phyloP scores from a whole-genome alignment of 805 yeast genomes.

The Saccharomycopsis olivae region DNA sequence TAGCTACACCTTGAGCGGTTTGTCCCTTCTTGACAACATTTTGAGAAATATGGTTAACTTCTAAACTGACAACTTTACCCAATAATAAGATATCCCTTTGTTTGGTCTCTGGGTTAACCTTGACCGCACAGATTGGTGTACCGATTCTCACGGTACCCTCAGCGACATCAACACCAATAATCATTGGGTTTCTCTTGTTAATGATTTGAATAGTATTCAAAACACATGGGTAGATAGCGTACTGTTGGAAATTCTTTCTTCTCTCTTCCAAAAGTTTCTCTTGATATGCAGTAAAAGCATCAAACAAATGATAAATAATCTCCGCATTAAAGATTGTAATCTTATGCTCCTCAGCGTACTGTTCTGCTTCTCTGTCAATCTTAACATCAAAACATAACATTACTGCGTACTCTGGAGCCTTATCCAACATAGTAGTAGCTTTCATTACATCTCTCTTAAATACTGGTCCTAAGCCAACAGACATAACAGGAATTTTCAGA shows the following conservation, averaged over 20 bases:
- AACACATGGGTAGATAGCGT: slow-evolving; percentile 92
- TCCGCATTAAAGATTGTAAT: slow-evolving; percentile 92
- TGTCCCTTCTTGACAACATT: slow-evolving; percentile 85
- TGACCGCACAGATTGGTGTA: slow-evolving; percentile 93
- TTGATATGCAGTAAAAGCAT: slow-evolving; percentile 89
- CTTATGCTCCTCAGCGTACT: slow-evolving; percentile 89
- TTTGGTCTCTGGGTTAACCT: slow-evolving; percentile 76
- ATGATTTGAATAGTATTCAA: slow-evolving; percentile 90
- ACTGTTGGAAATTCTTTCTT: slow-evolving; percentile 78
- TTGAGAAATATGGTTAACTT: slow-evolving; percentile 84
- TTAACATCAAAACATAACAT: slow-evolving; percentile 98
- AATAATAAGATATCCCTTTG: slow-evolving; percentile 55
- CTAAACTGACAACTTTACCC: slow-evolving; percentile 88
- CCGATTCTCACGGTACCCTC: slow-evolving; percentile 88
- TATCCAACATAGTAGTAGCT: slow-evolving; percentile 93
- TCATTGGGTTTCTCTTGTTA: slow-evolving; percentile 98
- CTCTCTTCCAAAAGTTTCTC: slow-evolving; percentile 77
- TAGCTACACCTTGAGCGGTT: slow-evolving; percentile 96
- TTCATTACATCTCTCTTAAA: slow-evolving; percentile 97
- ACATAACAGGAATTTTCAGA: slow-evolving; percentile 98
- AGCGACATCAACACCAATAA: slow-evolving; percentile 93
- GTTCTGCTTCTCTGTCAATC: slow-evolving; percentile 96
- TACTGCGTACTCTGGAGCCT: slow-evolving; percentile 91
- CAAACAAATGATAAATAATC: slow-evolving; percentile 92
- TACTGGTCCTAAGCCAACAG: slow-evolving; percentile 96